Conservation (phyloP, 148 eudicot genomes). For the Euryodendron excelsum region DNA sequence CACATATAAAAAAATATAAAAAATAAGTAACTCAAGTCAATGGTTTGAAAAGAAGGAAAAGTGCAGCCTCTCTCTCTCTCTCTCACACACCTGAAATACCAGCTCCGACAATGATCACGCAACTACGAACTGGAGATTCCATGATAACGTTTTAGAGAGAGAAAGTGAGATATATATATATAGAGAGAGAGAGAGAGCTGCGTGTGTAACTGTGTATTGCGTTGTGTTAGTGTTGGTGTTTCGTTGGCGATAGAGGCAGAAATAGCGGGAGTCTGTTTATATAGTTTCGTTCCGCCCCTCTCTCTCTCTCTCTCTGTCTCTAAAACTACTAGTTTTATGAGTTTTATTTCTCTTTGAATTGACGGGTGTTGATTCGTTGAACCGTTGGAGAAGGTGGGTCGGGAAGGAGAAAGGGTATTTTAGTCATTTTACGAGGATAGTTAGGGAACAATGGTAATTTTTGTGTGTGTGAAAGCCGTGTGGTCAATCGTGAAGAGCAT, state of each 20-base stretch:
- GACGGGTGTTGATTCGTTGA: constrained; percentile 16
- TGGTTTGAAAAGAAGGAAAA: not conserved
- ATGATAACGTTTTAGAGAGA: constrained; percentile 23
- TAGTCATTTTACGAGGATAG: not conserved
- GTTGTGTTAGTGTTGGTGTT: not conserved
- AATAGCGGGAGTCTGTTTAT: constrained; percentile 28
- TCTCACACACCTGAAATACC: constrained; percentile 65
- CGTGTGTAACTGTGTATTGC: not conserved
- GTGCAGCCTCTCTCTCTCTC: not conserved
- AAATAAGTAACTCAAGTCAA: not conserved
- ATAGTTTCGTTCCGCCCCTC: not conserved
- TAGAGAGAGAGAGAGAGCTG: constrained; percentile 11
- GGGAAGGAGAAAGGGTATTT: not conserved
- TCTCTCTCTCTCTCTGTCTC: not conserved
- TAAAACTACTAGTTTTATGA: not conserved
- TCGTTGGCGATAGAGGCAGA: not conserved
- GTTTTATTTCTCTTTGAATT: not conserved
- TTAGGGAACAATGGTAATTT: not conserved
- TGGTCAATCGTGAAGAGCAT: constrained; percentile 7
- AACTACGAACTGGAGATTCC: constrained; percentile 57
- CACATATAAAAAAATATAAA: not conserved
- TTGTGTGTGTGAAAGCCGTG: not conserved
- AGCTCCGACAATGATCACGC: constrained; percentile 82
- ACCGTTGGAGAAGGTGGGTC: not conserved
- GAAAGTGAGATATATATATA: constrained; percentile 13